phyloP scores from a whole-genome alignment of 2,329 filamentous ascomycete species.

The Claviceps cyperi region DNA sequence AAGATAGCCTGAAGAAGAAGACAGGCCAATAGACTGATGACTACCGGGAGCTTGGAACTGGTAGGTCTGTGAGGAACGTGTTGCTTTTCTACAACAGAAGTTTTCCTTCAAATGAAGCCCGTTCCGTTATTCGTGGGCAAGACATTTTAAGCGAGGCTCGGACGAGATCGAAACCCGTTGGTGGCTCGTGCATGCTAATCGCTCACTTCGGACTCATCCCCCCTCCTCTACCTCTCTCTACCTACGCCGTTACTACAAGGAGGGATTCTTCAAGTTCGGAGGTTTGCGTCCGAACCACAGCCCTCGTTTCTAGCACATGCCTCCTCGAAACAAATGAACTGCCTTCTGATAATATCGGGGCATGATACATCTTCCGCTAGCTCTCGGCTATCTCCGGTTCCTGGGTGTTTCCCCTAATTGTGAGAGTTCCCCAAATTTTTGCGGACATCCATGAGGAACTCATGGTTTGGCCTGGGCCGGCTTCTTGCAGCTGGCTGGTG shows the following conservation, averaged over 20 bases:
- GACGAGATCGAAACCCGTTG: background rate
- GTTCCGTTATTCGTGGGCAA: background rate
- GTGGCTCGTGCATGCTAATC: conserved; percentile 1
- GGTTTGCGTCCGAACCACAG: background rate
- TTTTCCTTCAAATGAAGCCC: too few relatives aligned
- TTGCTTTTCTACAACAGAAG: background rate
- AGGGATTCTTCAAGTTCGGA: background rate
- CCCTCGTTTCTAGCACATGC: background rate
- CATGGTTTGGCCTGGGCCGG: background rate
- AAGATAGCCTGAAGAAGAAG: background rate
- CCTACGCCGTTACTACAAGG: too few relatives aligned
- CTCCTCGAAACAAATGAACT: background rate
- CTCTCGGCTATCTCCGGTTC: background rate
- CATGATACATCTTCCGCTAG: background rate
- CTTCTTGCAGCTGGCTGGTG: background rate
- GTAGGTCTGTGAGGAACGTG: background rate
- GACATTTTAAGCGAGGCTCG: background rate
- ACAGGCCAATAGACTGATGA: background rate
- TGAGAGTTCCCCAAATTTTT: too few relatives aligned
- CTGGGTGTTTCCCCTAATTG: background rate
- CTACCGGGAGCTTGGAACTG: background rate
- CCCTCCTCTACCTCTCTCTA: too few relatives aligned
- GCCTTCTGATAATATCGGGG: background rate
- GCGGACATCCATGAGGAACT: background rate
- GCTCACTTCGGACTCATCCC: background rate